These are phyloP conservation scores for Coemansia sp. DNA, from an alignment of 192 early-diverging fungal species.

Conservation along the genomic window DNA sequence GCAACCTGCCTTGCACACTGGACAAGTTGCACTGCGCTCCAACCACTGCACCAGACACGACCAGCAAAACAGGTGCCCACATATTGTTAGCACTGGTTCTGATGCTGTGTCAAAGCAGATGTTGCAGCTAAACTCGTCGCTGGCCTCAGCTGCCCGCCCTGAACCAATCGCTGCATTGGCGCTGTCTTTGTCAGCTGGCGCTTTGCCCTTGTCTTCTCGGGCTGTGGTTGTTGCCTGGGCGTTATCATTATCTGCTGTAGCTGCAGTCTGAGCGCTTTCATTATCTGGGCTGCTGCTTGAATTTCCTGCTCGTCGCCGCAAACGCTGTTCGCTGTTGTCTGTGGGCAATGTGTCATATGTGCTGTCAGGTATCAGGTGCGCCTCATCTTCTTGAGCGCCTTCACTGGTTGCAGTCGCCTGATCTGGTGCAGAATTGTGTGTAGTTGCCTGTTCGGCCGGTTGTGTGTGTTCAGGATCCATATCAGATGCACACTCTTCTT, in stretches of 20 bases:
- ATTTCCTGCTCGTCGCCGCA: slow-evolving; percentile 16
- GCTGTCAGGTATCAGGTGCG: background rate
- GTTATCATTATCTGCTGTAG: slow-evolving; percentile 2
- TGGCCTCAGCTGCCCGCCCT: slow-evolving; percentile 4
- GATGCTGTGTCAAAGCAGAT: slow-evolving; percentile 73
- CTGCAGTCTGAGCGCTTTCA: background rate
- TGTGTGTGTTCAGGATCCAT: background rate
- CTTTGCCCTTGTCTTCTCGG: slow-evolving; percentile 17
- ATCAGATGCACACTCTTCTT: background rate
- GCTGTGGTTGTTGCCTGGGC: slow-evolving; percentile 5
- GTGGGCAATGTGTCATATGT: background rate
- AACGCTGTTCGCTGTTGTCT: background rate
- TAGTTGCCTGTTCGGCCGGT: background rate
- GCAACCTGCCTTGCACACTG: slow-evolving; percentile 84
- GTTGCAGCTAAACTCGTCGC: slow-evolving; percentile 52
- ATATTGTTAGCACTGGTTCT: slow-evolving; percentile 73
- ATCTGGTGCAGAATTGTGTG: background rate
- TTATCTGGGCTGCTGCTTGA: background rate
- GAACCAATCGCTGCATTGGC: background rate
- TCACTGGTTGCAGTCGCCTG: too few relatives aligned
- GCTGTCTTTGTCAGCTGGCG: background rate
- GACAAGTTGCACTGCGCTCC: slow-evolving; percentile 74
- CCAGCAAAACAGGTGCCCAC: slow-evolving; percentile 82
- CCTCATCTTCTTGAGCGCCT: too few relatives aligned
- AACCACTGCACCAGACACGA: slow-evolving; percentile 76